Evolutionary conservation across 495 filamentous ascomycete genomes (phyloP).

Genomic region (Saxophila tyrrhenica): DNA sequence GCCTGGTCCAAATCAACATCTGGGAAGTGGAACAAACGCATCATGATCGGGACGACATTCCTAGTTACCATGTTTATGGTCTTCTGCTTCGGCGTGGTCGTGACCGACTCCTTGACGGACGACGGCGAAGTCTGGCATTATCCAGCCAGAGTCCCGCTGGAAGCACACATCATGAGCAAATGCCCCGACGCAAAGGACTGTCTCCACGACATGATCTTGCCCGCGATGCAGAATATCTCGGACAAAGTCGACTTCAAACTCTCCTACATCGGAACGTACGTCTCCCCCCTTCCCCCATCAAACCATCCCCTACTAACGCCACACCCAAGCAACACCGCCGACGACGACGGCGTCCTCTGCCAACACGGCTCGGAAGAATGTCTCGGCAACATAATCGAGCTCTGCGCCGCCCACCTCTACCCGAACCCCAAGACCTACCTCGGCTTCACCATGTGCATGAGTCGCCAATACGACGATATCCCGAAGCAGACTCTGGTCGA

Average conservation of each 20-base stretch:
- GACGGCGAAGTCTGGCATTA: not conserved
- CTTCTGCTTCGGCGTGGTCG: conserved; percentile 15
- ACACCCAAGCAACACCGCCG: conserved; percentile 22
- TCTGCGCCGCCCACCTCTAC: conserved; percentile 74
- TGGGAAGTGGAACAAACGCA: conserved; percentile 12
- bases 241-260: conserved; percentile 84
- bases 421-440: conserved; percentile 75
- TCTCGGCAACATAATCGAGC: conserved; percentile 83
- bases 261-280: conserved; percentile 75
- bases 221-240: conserved; percentile 69
- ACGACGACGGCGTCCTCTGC: conserved; percentile 59
- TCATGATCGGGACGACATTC: conserved; percentile 13
- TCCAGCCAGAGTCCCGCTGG: conserved; percentile 50
- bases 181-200: conserved; percentile 67
- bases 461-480: conserved; percentile 57
- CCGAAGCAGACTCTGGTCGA: conserved; percentile 63
- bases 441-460: conserved; percentile 84
- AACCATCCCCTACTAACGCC: not conserved
- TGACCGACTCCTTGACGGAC: conserved; percentile 8
- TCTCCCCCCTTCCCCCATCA: not conserved
- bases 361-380: conserved; percentile 86
- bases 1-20: conserved; percentile 16
- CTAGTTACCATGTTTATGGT: conserved; percentile 6
- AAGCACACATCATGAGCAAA: conserved; percentile 88
- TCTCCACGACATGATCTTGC: conserved; percentile 67